Evolutionary conservation across 2,329 filamentous ascomycete species (phyloP), one percentile per base, ranked within the genome.

Genomic region (Diatrype stigma): DNA sequence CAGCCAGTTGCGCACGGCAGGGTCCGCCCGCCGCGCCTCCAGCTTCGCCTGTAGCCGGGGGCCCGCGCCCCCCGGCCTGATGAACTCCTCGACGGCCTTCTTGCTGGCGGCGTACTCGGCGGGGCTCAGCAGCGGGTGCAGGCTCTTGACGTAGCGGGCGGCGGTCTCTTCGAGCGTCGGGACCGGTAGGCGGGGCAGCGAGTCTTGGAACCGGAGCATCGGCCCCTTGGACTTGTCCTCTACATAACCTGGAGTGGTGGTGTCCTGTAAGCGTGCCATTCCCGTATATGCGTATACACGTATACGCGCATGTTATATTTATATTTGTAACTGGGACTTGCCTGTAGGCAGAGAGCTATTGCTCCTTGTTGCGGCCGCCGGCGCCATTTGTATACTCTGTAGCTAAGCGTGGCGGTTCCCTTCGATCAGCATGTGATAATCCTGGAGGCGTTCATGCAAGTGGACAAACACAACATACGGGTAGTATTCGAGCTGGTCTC

Each of bases 1-100:
- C 51, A 99, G 79, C 94, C 94, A 99, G 74, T 97, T 99, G 75
- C 88, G 90, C 67, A 81, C 75, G 56, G 88, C 86, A 46, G 92
- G 86, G 59, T 96, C 84, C 60, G 90, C 87, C 55, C 89, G 82
- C 56, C 85, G 84, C 52, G 88, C 90, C 47, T 93, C 64, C 58
- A 99, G 79, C 70, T 93, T 89, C 67, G 96, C 87, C 75, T 99
- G 94, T 42, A 99, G 84, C 63, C 84, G 83, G 68, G 86, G 81
- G 55, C 93, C 94, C 47, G 86, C 78, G 37, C 91, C 90, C 51
- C 90, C 90, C n/a, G 93, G 90, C 60, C 86, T 85, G 60, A 96
- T 76, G 71, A 99, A 97, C 6, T 92, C 90, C 55, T 89, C 79
- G 34, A 99, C 91, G 30, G 90, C 92, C 66, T 88, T 87, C 68